Evolutionary conservation across 2,329 filamentous ascomycete species (phyloP), one percentile per base, ranked within the genome.

Genomic region (Blastomyces silverae): DNA sequence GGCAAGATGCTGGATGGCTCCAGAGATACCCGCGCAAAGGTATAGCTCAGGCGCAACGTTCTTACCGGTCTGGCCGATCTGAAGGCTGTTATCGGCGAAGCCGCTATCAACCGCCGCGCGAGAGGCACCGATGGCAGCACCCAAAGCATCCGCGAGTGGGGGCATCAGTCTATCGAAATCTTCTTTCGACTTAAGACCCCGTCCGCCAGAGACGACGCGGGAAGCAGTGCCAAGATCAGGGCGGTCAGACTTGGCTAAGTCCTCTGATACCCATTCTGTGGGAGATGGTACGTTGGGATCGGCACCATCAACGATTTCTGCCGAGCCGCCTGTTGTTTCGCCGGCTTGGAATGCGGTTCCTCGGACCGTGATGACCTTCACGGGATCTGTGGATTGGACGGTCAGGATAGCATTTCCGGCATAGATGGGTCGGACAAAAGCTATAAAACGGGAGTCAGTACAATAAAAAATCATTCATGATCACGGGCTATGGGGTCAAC

Each of bases 21-120:
- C 94, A 10, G 91, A 96, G 71, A 99, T 97, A 74, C 94, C 94
- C 15, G 93, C 92, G 63, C 92, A 95, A 70, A 99, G 84, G 76
- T 99, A 99, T 67, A 99, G 82, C 78, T 99, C 89, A 66, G 94
- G 94, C 58, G 94, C 94, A 64, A 99, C 93, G 67, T 97, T 96
- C 85, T 99, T 99, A 73, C 94, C 94, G 17, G 94, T 99, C 83
- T 99, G 94, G 57, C 94, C 94, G 69, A 99, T 93, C 80, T 99
- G 94, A 71, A 99, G 81, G 77, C 91, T 96, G 84, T 99, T 99
- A 81, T 99, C 94, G 39, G 94, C 94, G 74, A 97, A 99, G 5
- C 94, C 94, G 71, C 90, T 95, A 79, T 99, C 94, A 52, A 99
- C 94, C 11, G 94, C 94, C 22, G 94, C 94, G 72, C 94, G 87